These are phyloP conservation scores for Peniophora sp. DNA, from an alignment of 1,284 basidiomycete genomes.

Conservation along the genomic window DNA sequence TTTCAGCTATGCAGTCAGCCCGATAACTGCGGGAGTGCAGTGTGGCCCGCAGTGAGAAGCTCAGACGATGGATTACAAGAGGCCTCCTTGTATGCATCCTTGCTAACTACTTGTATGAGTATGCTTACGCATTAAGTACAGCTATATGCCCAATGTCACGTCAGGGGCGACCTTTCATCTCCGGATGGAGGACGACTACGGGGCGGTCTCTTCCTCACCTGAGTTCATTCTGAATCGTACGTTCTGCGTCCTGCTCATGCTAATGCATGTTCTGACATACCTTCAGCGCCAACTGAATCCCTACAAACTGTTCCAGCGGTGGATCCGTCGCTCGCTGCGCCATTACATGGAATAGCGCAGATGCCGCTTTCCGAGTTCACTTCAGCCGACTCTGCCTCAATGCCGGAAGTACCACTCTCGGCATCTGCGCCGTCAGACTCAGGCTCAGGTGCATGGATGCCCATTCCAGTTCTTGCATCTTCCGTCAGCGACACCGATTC, in stretches of 20 bases:
- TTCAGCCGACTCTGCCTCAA: neutral
- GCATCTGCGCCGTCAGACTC: too few relatives aligned
- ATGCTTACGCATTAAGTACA: slow-evolving; percentile 8
- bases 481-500: too few relatives aligned
- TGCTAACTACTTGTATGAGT: neutral
- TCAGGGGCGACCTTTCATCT: slow-evolving; percentile 23
- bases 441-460: too few relatives aligned
- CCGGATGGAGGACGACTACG: slow-evolving; percentile 33
- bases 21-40: slow-evolving; percentile 24
- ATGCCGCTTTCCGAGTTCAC: neutral
- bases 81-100: slow-evolving; percentile 18
- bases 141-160: slow-evolving; percentile 25
- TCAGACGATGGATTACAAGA: slow-evolving; percentile 21
- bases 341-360: neutral
- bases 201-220: slow-evolving; percentile 27
- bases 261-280: neutral
- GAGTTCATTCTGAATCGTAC: slow-evolving; percentile 33
- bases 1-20: slow-evolving; percentile 18
- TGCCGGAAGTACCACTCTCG: neutral
- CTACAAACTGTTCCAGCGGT: slow-evolving; percentile 2
- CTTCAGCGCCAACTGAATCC: neutral
- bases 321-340: neutral
- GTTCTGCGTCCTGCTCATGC: slow-evolving; percentile 10
- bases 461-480: too few relatives aligned
- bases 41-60: slow-evolving; percentile 30